Evolutionary conservation across 1,284 basidiomycete species (phyloP), one percentile per base, ranked within the genome.

Genomic region (Meripilus lineatus): DNA sequence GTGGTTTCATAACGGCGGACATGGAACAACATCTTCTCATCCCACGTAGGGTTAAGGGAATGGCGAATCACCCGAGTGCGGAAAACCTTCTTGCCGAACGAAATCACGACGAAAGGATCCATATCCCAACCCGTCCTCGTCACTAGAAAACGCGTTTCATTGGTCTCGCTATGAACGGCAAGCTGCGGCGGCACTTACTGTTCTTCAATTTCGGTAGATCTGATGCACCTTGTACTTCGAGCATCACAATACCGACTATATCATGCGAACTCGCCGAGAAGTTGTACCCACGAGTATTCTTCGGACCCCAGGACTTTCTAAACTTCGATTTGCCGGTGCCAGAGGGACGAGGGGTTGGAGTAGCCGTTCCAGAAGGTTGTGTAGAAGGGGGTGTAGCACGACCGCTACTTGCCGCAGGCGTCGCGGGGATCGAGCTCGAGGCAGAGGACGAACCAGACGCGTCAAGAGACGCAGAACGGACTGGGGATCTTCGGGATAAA

Each of bases 51-150:
- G 61, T 91, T 93, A 49, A 93, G 78, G 11, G 83, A 87, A 62
- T 94, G 91, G 8, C 91, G 79, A 49, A 93, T 86, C 22, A 93
- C 84, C 36, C 92, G 84, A 0, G 93, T 97, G 3, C 94, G 78
- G 69, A 97, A 98, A 8, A 98, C 90, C 65, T 97, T 97, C 67
- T 95, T 94, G 28, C 93, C 90, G 54, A 99, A 98, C 2, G 91
- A 93, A 52, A 94, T 80, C 52, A 99, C 93, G 13, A 93, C 89
- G 58, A 97, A 98, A 0, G 93, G 93, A 57, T 99, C 93, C 93
- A 98, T 98, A 60, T 98, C 94, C 79, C 84, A 93, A 0, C 88
- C 88, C 0, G 79, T 88, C 2, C 86, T 77, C 2, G 84, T 90
- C 77, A 90, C 87, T 89, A 49, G 2, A 28, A 11, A 20, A 6